Percentiles rank a stretch among this genome's conserved stretches.
Evolutionary conservation across 23 red algal genomes (phyloP).

Genomic region (Chondrus crispus): DNA sequence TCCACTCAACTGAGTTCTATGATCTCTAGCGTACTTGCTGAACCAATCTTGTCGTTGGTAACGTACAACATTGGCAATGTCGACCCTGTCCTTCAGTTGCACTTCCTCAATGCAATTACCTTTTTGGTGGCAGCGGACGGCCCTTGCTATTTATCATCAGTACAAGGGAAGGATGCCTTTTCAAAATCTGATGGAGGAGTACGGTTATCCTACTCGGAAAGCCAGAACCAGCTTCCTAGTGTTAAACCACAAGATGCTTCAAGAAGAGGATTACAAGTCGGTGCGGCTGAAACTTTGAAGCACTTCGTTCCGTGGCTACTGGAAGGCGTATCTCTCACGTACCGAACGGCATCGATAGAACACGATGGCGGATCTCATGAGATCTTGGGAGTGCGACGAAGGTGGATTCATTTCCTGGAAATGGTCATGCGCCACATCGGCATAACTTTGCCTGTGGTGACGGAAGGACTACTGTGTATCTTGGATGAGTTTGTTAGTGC

Average conservation of each 20-base stretch:
- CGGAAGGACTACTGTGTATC: slow-evolving; percentile 40
- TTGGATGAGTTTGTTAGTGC: slow-evolving; percentile 23
- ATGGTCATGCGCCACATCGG: slow-evolving; percentile 46
- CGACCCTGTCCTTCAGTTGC: slow-evolving; percentile 56
- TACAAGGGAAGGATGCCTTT: slow-evolving; percentile 55
- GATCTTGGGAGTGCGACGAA: slow-evolving; percentile 50
- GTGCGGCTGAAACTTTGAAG: slow-evolving; percentile 31
- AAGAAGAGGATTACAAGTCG: not conserved
- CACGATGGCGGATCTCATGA: slow-evolving; percentile 44
- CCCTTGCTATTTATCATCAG: slow-evolving; percentile 50
- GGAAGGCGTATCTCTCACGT: slow-evolving; percentile 30
- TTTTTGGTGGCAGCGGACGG: slow-evolving; percentile 60
- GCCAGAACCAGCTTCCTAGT: slow-evolving; percentile 3
- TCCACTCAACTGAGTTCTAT: slow-evolving; percentile 33
- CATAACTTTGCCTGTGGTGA: slow-evolving; percentile 24
- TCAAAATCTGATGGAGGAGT: slow-evolving; percentile 41
- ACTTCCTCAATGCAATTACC: slow-evolving; percentile 46
- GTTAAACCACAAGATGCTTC: slow-evolving; percentile 3
- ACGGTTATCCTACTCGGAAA: slow-evolving; percentile 47
- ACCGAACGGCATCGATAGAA: not conserved
- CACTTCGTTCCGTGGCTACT: slow-evolving; percentile 60
- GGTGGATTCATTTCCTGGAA: slow-evolving; percentile 64
- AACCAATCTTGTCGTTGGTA: slow-evolving; percentile 37
- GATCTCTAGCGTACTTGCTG: slow-evolving; percentile 37
- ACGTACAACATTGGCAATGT: slow-evolving; percentile 6